Percentiles rank a stretch among this genome's conserved stretches.
These are phyloP conservation scores for Trichoderma harzianum DNA, from an alignment of 2,329 filamentous ascomycete species.

Conservation along the genomic window DNA sequence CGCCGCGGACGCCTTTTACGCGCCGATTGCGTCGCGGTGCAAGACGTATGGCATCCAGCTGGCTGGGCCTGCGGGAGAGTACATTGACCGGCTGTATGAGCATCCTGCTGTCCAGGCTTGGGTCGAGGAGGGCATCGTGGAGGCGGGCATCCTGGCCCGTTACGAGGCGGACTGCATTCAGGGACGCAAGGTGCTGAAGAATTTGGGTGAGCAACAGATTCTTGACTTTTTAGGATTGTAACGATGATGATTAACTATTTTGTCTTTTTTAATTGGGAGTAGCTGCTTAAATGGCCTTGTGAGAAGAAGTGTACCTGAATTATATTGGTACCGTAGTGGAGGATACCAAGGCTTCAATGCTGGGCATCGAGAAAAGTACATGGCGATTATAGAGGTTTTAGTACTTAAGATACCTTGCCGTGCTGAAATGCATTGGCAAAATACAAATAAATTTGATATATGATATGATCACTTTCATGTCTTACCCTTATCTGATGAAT, in stretches of 20 bases:
- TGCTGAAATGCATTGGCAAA: not conserved
- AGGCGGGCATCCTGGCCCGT: constrained; percentile 35
- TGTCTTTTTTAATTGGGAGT: not conserved
- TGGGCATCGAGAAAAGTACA: not conserved
- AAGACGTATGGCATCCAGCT: constrained; percentile 38
- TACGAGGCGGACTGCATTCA: constrained; percentile 37
- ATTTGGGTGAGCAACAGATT: constrained; percentile 24
- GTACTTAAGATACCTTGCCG: not conserved
- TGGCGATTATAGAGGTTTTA: not conserved
- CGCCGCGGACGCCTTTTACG: constrained; percentile 41
- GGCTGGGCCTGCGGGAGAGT: constrained; percentile 30
- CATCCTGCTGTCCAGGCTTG: constrained; percentile 37
- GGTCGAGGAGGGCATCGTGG: constrained; percentile 36
- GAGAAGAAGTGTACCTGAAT: not conserved
- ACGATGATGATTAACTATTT: not conserved
- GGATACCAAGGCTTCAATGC: not conserved
- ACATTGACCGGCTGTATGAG: constrained; percentile 33
- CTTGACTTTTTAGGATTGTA: not conserved
- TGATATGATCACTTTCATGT: too few species aligned
- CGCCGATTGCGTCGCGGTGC: constrained; percentile 39
- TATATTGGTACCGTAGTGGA: not conserved
- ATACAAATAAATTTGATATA: not conserved
- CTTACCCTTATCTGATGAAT: not conserved
- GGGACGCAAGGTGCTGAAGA: constrained; percentile 31
- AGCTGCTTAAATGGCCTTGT: not conserved